phyloP scores from a whole-genome alignment of 1,284 basidiomycete genomes.

The Ustilago lituana region DNA sequence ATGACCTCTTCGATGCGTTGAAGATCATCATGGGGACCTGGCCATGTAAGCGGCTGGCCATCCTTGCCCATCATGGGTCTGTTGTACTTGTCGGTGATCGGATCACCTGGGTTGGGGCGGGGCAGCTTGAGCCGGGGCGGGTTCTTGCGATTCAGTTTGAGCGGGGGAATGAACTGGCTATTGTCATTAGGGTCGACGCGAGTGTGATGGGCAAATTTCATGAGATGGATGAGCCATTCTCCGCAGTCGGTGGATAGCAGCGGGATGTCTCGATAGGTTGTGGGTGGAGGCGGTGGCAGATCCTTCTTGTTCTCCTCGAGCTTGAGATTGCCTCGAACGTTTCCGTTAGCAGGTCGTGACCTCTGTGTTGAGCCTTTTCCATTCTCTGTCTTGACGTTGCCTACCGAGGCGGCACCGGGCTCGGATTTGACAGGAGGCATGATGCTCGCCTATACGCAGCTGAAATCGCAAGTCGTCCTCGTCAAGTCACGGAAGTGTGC shows the following conservation, averaged over 20 bases:
- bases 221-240: slow-evolving; percentile 56
- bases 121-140: slow-evolving; percentile 62
- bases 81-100: slow-evolving; percentile 59
- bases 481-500: too few relatives aligned
- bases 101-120: slow-evolving; percentile 57
- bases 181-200: slow-evolving; percentile 61
- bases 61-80: slow-evolving; percentile 55
- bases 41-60: slow-evolving; percentile 56
- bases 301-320: slow-evolving; percentile 35
- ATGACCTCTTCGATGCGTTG: slow-evolving; percentile 48
- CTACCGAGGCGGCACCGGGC: slow-evolving; percentile 17
- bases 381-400: slow-evolving; percentile 32
- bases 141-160: slow-evolving; percentile 66
- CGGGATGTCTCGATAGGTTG: slow-evolving; percentile 64
- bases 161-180: slow-evolving; percentile 58
- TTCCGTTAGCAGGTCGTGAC: slow-evolving; percentile 26
- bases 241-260: slow-evolving; percentile 55
- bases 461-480: too few relatives aligned
- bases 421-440: slow-evolving; percentile 54
- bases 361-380: slow-evolving; percentile 14
- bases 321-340: slow-evolving; percentile 22
- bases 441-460: too few relatives aligned
- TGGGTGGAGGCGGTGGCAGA: slow-evolving; percentile 42
- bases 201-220: slow-evolving; percentile 63
- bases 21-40: slow-evolving; percentile 49